Evolutionary conservation across 495 filamentous ascomycete species (phyloP).

Genomic region (Mytilinidion resinicola): DNA sequence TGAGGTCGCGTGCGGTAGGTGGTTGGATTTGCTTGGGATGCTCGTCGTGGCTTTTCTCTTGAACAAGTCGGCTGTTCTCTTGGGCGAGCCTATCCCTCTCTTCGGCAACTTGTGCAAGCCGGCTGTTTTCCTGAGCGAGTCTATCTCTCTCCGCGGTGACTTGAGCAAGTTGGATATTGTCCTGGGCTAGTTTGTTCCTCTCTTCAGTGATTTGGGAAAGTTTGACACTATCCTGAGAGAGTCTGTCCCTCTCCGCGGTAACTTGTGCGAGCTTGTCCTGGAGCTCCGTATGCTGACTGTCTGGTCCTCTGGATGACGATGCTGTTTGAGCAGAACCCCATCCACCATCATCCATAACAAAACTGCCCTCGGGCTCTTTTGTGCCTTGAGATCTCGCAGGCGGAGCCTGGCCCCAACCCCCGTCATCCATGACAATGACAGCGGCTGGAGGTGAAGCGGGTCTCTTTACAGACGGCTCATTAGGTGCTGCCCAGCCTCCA

Average conservation of each 20-base stretch:
- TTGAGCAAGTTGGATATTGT: neutral
- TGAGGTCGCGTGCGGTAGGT: slow-evolving; percentile 18
- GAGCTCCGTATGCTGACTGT: neutral
- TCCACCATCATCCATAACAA: slow-evolving; percentile 16
- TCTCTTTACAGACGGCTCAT: neutral
- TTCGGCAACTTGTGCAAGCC: slow-evolving; percentile 3
- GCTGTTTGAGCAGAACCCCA: slow-evolving; percentile 15
- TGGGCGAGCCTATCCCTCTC: slow-evolving; percentile 8
- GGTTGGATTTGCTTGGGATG: slow-evolving; percentile 1
- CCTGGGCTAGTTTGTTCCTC: slow-evolving; percentile 1
- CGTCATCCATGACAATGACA: slow-evolving; percentile 15
- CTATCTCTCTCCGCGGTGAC: slow-evolving; percentile 16
- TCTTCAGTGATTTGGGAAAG: slow-evolving; percentile 13
- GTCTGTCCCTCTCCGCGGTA: slow-evolving; percentile 11
- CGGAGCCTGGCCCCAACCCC: slow-evolving; percentile 5
- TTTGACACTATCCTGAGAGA: no score
- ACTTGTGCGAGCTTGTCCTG: slow-evolving; percentile 5
- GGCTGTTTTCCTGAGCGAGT: neutral
- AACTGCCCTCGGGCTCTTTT: neutral
- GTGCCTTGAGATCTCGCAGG: neutral
- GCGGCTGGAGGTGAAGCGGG: slow-evolving; percentile 2
- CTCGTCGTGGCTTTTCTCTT: slow-evolving; percentile 8
- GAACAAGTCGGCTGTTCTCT: slow-evolving; percentile 7
- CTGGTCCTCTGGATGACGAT: neutral
- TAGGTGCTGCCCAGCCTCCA: slow-evolving; percentile 2